Evolutionary conservation across 2,329 filamentous ascomycete species (phyloP).

Genomic region (Ceratocystis smalleyi): DNA sequence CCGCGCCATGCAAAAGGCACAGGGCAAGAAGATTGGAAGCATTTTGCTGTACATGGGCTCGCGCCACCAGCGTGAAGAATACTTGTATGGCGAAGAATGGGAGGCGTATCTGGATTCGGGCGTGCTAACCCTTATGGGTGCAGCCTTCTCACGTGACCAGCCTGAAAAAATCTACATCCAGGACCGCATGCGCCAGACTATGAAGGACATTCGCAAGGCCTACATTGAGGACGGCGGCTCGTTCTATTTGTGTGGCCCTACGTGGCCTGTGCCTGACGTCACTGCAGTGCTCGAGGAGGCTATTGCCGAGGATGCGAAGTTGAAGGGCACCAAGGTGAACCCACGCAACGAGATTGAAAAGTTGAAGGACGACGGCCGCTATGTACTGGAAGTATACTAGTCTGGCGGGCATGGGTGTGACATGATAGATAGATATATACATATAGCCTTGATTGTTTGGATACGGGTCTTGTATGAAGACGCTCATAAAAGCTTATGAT

Average conservation of each 20-base stretch:
- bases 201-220: conserved; percentile 66
- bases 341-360: conserved; percentile 84
- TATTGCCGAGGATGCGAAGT: conserved; percentile 58
- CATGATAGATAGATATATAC: neutral
- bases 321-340: conserved; percentile 64
- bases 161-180: conserved; percentile 99
- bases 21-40: conserved; percentile 84
- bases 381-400: conserved; percentile 94
- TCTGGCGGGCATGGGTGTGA: neutral
- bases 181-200: conserved; percentile 84
- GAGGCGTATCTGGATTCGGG: conserved; percentile 93
- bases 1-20: conserved; percentile 93
- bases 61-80: conserved; percentile 94
- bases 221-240: conserved; percentile 78
- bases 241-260: conserved; percentile 95
- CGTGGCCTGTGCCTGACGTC: conserved; percentile 96
- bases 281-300: conserved; percentile 89
- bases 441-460: neutral
- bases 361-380: conserved; percentile 85
- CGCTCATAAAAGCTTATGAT: neutral
- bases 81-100: conserved; percentile 98
- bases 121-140: conserved; percentile 83
- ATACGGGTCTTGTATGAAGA: neutral
- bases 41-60: conserved; percentile 94
- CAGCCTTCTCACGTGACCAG: conserved; percentile 93